Conservation (phyloP, 1,284 basidiomycete genomes). For the Austroboletus novae-zelandiae region DNA sequence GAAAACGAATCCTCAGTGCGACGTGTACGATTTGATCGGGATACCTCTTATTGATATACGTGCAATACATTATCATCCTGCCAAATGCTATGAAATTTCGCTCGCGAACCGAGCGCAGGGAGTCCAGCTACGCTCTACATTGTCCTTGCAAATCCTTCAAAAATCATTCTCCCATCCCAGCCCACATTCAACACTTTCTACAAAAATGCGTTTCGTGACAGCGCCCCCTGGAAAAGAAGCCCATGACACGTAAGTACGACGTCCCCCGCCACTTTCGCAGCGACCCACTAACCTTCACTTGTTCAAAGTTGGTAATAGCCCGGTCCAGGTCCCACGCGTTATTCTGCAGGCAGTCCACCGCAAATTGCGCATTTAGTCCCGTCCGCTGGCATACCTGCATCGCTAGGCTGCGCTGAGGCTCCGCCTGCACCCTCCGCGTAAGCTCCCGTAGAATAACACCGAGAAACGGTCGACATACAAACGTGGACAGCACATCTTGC, state of each 20-base stretch:
- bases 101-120: not conserved
- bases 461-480: constrained; percentile 48
- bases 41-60: constrained; percentile 14
- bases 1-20: constrained; percentile 14
- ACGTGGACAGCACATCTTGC: constrained; percentile 47
- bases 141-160: not conserved
- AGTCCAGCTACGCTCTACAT: not conserved
- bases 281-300: constrained; percentile 64
- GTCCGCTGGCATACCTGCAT: constrained; percentile 69
- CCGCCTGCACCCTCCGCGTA: constrained; percentile 44
- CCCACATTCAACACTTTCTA: constrained; percentile 1
- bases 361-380: constrained; percentile 71
- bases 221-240: constrained; percentile 33
- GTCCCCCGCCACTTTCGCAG: constrained; percentile 10
- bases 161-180: constrained; percentile 8
- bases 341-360: constrained; percentile 77
- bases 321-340: constrained; percentile 79
- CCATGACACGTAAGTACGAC: constrained; percentile 27
- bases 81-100: not conserved
- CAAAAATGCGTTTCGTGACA: constrained; percentile 46
- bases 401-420: constrained; percentile 65
- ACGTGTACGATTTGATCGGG: constrained; percentile 13
- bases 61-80: constrained; percentile 27
- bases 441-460: not conserved
- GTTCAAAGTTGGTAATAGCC: constrained; percentile 79